A percentile compares a stretch with the other conserved stretches of the same genome.
phyloP scores from a whole-genome alignment of 495 filamentous ascomycete species.

The Cenococcum geophilum region DNA sequence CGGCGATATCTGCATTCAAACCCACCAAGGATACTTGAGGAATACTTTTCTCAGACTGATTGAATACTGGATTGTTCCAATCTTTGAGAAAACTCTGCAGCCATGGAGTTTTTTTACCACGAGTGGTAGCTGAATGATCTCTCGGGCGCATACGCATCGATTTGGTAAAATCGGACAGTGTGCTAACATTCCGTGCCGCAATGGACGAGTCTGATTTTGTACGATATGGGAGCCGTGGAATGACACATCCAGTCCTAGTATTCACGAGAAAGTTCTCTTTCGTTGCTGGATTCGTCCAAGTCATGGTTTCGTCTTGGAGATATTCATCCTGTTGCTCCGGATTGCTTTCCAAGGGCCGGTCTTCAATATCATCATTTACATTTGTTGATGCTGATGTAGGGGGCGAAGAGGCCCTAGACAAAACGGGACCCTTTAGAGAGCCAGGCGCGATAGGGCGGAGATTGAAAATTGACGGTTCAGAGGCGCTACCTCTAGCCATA shows the following conservation, averaged over 20 bases:
- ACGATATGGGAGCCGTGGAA: slow-evolving; percentile 19
- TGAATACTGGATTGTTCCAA: slow-evolving; percentile 62
- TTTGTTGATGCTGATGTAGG: neutral
- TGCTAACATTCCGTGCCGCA: neutral
- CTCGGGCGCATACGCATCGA: slow-evolving; percentile 12
- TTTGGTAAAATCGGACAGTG: slow-evolving; percentile 15
- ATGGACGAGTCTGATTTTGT: neutral
- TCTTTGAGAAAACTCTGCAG: slow-evolving; percentile 35
- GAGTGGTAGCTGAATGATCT: neutral
- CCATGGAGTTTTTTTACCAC: slow-evolving; percentile 34
- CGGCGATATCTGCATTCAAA: slow-evolving; percentile 18
- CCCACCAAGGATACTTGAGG: slow-evolving; percentile 36
- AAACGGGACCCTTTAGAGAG: neutral
- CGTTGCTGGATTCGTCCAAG: slow-evolving; percentile 65
- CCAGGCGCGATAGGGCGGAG: slow-evolving; percentile 1
- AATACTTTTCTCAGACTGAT: slow-evolving; percentile 48
- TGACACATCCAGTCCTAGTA: slow-evolving; percentile 55
- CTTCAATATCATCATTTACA: no score
- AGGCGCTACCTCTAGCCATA: neutral
- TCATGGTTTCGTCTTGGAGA: slow-evolving; percentile 37
- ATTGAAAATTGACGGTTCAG: neutral
- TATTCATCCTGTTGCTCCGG: neutral
- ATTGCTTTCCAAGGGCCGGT: neutral
- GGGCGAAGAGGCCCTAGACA: neutral
- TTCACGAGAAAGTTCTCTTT: slow-evolving; percentile 55